Conservation (phyloP, 2,329 filamentous ascomycete genomes). For the Neofusicoccum sp. region DNA sequence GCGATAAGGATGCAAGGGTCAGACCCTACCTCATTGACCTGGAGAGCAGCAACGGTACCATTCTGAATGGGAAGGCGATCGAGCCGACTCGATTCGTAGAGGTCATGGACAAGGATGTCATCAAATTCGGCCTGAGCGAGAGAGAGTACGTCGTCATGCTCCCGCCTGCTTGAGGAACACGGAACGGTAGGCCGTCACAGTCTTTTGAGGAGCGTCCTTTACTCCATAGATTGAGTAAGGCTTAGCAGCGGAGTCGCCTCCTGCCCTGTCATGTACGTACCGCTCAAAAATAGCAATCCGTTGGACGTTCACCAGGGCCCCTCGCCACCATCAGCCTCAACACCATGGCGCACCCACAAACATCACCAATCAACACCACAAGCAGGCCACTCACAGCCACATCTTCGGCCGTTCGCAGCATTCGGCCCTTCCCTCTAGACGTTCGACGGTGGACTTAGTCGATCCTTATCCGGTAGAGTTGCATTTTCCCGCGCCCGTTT, state of each 20-base stretch:
- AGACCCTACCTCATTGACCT: conserved; percentile 89
- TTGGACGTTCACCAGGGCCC: too few species aligned
- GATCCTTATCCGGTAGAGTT: conserved; percentile 13
- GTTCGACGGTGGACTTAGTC: conserved; percentile 22
- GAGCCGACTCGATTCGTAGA: conserved; percentile 82
- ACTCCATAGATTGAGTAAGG: not conserved
- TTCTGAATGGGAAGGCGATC: conserved; percentile 73
- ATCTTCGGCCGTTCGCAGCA: conserved; percentile 11
- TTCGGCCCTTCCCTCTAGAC: conserved; percentile 19
- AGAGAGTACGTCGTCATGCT: conserved; percentile 97
- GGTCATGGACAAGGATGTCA: conserved; percentile 82
- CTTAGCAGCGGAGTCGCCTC: not conserved
- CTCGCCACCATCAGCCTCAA: not conserved
- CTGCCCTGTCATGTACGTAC: not conserved
- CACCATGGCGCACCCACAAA: not conserved
- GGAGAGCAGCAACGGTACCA: conserved; percentile 89
- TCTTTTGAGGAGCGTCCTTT: not conserved
- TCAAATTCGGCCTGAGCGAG: conserved; percentile 84
- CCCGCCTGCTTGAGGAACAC: conserved; percentile 38
- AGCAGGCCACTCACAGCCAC: not conserved
- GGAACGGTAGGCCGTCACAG: not conserved
- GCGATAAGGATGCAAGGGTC: conserved; percentile 73
- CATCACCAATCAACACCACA: not conserved
- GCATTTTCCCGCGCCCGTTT: conserved; percentile 2
- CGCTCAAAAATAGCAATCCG: not conserved